Conservation (phyloP, 306 rosid genomes). For the Gynostemma pentaphyllum region DNA sequence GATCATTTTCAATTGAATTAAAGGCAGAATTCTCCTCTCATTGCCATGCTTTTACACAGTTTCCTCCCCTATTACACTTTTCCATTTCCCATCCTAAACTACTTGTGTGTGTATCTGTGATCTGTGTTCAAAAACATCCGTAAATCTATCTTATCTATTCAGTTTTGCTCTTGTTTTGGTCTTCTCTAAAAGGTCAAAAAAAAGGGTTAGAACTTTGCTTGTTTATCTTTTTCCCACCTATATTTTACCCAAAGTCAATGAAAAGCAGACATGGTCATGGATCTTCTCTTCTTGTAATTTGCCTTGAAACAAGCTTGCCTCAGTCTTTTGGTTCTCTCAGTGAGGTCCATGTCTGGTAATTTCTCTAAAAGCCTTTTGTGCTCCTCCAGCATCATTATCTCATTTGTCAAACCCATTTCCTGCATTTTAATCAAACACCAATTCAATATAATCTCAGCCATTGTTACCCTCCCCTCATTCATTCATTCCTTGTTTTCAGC, state of each 20-base stretch:
- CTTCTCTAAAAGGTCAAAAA: too few species aligned
- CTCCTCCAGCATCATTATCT: slow-evolving; percentile 47
- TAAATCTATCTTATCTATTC: too few species aligned
- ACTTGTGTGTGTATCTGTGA: background rate
- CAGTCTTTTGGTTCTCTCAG: slow-evolving; percentile 42
- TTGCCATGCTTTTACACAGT: background rate
- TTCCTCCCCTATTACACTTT: background rate
- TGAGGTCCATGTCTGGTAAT: slow-evolving; percentile 43
- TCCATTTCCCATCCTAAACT: too few species aligned
- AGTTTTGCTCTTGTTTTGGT: too few species aligned
- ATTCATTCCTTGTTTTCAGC: too few species aligned
- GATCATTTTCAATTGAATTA: too few species aligned
- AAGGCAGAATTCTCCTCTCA: too few species aligned
- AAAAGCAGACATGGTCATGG: background rate
- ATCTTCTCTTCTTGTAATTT: slow-evolving; percentile 43
- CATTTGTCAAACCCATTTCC: slow-evolving; percentile 51
- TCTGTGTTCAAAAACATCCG: too few species aligned
- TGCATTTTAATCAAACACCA: slow-evolving; percentile 12
- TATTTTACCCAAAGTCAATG: background rate
- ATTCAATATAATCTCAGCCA: background rate
- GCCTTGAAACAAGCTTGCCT: slow-evolving; percentile 74
- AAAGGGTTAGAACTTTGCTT: background rate
- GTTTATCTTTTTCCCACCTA: too few species aligned
- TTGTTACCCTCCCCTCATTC: too few species aligned
- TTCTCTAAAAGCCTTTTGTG: slow-evolving; percentile 33